Base-by-base conservation (phyloP, 2,329 filamentous ascomycete species). In the Teratosphaeriaceae sp. region DNA sequence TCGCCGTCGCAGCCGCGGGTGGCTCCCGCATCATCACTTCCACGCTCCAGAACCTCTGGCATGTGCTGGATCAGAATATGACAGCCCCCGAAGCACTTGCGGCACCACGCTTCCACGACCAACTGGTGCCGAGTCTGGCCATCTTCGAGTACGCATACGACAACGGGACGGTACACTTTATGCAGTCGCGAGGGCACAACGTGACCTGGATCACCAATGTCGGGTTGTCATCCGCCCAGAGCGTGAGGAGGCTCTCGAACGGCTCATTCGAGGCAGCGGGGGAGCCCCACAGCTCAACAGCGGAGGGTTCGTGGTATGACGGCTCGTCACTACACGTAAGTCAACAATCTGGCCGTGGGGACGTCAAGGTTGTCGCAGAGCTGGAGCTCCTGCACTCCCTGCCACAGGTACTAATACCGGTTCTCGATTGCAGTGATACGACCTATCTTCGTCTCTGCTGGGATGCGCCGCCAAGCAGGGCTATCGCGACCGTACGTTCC, bases 11-110 rank as follows among this genome's bases (percentile, higher is more conserved):
- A 30, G 82, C 86, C 0, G 86, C 88, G 0, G 88, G 88, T 23
- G 88, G 88, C 2, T 85, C 80, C 16, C 34, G 85, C 21, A 95
- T 95, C 67, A 87, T 89, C 59, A 90, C 86, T 0, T 69, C 84
- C 2, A 89, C 84, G 0, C 73, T 87, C 6, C 85, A 88, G 59
- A 80, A 81, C 29, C 67, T 88, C 4, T 82, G 85, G 66, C 77
- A 87, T 56, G 73, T 86, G 5, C 67, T 94, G 2, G 83, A 90
- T 55, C 74, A 79, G 48, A 69, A 70, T 12, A 69, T 81, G 64
- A 77, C 73, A 0, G 72, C 81, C 4, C 63, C 67, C 0, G 68
- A 83, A 39, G 84, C 86, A 0, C 70, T 94, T 12, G 71, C 69
- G 0, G 64, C 75, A 55, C 84, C 84, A 0, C 71, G 88, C 7